Base-by-base conservation (phyloP, 192 early-diverging fungal genomes). In the Cetraspora pellucida region DNA sequence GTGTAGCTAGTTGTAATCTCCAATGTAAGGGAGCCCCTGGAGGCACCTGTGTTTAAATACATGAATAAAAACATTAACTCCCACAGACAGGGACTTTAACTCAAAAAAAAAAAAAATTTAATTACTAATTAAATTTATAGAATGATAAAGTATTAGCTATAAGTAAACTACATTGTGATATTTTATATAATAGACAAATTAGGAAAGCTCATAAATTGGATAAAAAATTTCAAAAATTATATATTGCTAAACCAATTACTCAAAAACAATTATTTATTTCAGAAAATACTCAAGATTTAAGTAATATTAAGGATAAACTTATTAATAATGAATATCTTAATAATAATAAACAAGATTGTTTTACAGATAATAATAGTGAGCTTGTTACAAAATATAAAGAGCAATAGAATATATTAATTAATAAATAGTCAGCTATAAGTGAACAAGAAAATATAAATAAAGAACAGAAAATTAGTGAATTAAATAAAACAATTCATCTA, bases 81-180 rank as follows among this genome's bases (percentile, higher is more conserved):
- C n/a, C n/a, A n/a, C n/a, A n/a, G n/a, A n/a, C n/a, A n/a, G n/a
- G n/a, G n/a, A n/a, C n/a, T n/a, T n/a, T n/a, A n/a, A n/a, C n/a
- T n/a, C n/a, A n/a, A n/a, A n/a, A n/a, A n/a, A n/a, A n/a, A n/a
- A n/a, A n/a, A n/a, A n/a, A n/a, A n/a, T n/a, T 37, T 37, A 37
- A 37, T 7, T 37, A 37, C 1, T 37, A 37, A 37, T 7, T 37
- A 37, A 37, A 37, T 31, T 14, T 30, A 66, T 44, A 66, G 64
- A 17, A 66, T 44, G 27, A 66, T 21, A 45, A 66, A 66, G 64
- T 66, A 10, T 45, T 66, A 17, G 54, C 54, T 23, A 72, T 72
- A 31, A 72, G 71, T 58, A 30, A 72, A 58, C 19, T 72, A 3
- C n/a, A 19, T n/a, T 58, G 30, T 72, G 54, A 72, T 44, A 72